phyloP scores from a whole-genome alignment of 2,329 filamentous ascomycete genomes.

The Elsinoe perseae region DNA sequence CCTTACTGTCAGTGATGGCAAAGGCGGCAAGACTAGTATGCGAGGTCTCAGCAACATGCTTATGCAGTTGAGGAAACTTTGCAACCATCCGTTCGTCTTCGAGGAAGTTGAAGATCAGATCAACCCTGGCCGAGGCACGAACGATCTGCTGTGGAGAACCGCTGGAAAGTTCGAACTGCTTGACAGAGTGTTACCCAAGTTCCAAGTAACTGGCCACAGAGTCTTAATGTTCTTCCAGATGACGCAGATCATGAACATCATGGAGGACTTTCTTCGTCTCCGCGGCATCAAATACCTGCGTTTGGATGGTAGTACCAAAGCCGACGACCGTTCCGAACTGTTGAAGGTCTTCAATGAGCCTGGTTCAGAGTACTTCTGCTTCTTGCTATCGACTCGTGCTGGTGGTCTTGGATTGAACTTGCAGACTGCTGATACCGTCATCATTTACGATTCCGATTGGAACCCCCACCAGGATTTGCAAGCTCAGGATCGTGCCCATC shows the following conservation, averaged over 20 bases:
- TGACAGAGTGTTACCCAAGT: conserved; percentile 88
- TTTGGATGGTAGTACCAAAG: conserved; percentile 93
- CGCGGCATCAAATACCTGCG: conserved; percentile 79
- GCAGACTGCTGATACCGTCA: conserved; percentile 96
- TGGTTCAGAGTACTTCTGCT: conserved; percentile 90
- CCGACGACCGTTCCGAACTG: conserved; percentile 89
- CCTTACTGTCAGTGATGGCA: conserved; percentile 87
- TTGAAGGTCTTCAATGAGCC: conserved; percentile 84
- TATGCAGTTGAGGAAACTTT: conserved; percentile 97
- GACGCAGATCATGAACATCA: conserved; percentile 99
- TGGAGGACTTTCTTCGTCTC: conserved; percentile 93
- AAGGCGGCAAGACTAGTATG: conserved; percentile 88
- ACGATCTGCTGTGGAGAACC: conserved; percentile 90
- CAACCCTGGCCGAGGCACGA: conserved; percentile 81
- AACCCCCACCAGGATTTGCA: conserved; percentile 99
- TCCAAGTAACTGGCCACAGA: conserved; percentile 81
- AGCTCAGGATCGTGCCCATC: conserved; percentile 98
- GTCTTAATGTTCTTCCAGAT: conserved; percentile 99
- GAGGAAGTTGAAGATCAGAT: conserved; percentile 97
- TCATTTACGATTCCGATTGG: conserved; percentile 99
- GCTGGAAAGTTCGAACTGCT: conserved; percentile 95
- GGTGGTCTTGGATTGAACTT: conserved; percentile 96
- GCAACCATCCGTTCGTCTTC: conserved; percentile 98
- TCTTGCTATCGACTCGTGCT: conserved; percentile 94
- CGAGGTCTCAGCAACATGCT: conserved; percentile 99